Base-by-base conservation (phyloP, 2,329 filamentous ascomycete species). In the Aurifilum marmelostoma region DNA sequence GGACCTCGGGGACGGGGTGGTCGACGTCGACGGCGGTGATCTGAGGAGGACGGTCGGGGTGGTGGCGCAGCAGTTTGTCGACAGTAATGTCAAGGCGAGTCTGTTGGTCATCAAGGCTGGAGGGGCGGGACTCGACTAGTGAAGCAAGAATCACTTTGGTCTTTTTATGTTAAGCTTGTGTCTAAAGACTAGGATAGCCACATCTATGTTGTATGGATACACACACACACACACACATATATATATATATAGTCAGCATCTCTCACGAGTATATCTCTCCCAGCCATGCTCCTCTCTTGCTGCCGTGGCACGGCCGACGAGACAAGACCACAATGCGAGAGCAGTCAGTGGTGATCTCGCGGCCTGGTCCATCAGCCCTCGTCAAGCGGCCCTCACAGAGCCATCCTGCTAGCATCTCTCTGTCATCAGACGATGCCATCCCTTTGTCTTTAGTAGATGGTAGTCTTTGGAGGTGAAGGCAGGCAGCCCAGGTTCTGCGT, bases 51-150 rank as follows among this genome's bases (percentile, higher is more conserved):
- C 87, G 34, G 75, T 92, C 43, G 89, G 90, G 12, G 79, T 82
- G n/a, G 80, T 89, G 39, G 88, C 87, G 12, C 86, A 89, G 76
- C 83, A 84, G 68, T 78, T 91, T n/a, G 84, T 89, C 58, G 83
- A 83, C 65, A 83, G 82, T 59, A 85, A 84, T 16, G 78, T 91
- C n/a, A 85, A 84, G 72, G 88, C 89, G 0, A 93, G 91, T 32
- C 60, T 71, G 59, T 43, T 71, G 61, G 68, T 71, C 29, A 56
- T 80, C 37, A 78, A 79, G 63, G 70, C 70, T 27, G 70, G 70
- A 24, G 70, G 70, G n/a, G 63, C 58, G 50, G 70, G 66, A 9
- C 47, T 64, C 61, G 27, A 34, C 27, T 43, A 61, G 68, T 67
- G 37, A 58, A 32, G 27, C 14, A 18, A 27, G 27, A 29, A 16